Evolutionary conservation across 176 grass and related monocot species (phyloP).

Genomic region (Aegilops speltoides): DNA sequence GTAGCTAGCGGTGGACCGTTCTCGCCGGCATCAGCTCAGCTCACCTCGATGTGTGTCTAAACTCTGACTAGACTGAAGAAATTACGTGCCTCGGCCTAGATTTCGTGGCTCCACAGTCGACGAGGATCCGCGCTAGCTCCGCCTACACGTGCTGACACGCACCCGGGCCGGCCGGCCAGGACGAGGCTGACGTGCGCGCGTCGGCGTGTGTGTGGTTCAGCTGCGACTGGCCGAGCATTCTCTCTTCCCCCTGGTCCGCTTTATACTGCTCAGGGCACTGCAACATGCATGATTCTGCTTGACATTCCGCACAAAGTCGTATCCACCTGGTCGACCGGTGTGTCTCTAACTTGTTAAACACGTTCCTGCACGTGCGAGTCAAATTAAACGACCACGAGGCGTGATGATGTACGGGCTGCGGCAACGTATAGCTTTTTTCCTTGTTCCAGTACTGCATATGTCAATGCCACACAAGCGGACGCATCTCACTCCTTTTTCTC

Average conservation of each 20-base stretch:
- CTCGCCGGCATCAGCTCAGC: background rate
- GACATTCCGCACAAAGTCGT: background rate
- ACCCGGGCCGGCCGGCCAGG: background rate
- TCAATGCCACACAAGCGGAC: background rate
- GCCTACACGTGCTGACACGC: background rate
- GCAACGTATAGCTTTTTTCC: background rate
- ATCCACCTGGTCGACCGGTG: background rate
- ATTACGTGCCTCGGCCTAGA: background rate
- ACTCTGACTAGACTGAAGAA: background rate
- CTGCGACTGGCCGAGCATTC: background rate
- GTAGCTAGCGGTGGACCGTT: background rate
- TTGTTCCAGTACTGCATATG: background rate
- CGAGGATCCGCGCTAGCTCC: background rate
- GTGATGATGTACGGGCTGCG: background rate
- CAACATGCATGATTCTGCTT: background rate
- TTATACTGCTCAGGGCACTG: background rate
- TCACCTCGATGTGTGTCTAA: background rate
- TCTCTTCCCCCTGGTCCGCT: background rate
- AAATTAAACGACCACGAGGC: background rate
- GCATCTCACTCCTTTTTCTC: background rate
- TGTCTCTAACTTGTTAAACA: background rate
- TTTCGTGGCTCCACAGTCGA: background rate
- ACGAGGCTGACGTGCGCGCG: background rate
- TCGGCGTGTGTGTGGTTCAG: background rate
- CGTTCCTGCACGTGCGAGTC: background rate